A percentile compares a stretch with the other conserved stretches of the same genome.
Evolutionary conservation across 345 rosid genomes (phyloP).

Genomic region (Rhizophora mangle): DNA sequence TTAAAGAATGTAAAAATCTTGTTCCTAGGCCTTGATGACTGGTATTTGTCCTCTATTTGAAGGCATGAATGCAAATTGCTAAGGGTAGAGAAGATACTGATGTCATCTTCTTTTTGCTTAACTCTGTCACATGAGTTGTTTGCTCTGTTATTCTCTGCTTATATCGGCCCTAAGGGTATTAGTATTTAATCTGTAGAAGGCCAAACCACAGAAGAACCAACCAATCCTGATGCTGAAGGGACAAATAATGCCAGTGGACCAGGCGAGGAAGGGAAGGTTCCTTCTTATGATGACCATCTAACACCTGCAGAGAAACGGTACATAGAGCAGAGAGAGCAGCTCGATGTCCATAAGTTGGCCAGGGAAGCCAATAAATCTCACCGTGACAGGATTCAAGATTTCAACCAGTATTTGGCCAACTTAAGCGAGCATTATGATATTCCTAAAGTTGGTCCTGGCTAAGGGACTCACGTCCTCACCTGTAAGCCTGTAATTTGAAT

Average conservation of each 20-base stretch:
- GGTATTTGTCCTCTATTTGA: background rate
- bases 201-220: slow-evolving; percentile 28
- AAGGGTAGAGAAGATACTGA: background rate
- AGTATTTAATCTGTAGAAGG: slow-evolving; percentile 20
- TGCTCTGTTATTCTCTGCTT: no score
- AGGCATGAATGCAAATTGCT: background rate
- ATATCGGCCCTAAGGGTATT: background rate
- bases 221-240: slow-evolving; percentile 27
- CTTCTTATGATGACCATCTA: slow-evolving; percentile 42
- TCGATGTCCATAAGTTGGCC: slow-evolving; percentile 59
- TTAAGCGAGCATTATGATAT: slow-evolving; percentile 91
- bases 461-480: slow-evolving; percentile 4
- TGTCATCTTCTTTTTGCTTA: background rate
- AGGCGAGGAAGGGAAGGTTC: slow-evolving; percentile 43
- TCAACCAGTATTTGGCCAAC: slow-evolving; percentile 82
- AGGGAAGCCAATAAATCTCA: slow-evolving; percentile 79
- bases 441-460: slow-evolving; percentile 93
- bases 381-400: slow-evolving; percentile 78
- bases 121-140: background rate
- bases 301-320: slow-evolving; percentile 70
- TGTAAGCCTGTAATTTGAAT: background rate
- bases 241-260: slow-evolving; percentile 27
- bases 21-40: background rate
- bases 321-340: slow-evolving; percentile 66
- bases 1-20: background rate